These are phyloP conservation scores for Senna tora DNA, from an alignment of 306 rosid species.

Conservation along the genomic window DNA sequence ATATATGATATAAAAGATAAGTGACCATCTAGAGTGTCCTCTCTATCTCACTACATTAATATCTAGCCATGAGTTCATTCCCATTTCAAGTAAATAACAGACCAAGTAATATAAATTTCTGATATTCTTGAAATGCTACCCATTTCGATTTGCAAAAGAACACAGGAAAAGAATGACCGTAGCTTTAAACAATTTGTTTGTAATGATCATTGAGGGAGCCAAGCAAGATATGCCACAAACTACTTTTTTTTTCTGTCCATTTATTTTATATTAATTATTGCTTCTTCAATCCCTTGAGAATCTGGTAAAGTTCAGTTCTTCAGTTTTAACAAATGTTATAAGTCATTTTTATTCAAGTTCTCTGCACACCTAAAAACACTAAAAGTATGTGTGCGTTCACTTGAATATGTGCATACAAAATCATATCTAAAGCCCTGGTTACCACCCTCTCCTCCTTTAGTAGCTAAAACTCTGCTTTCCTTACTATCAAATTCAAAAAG, in stretches of 20 bases:
- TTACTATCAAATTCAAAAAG: neutral
- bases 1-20: neutral
- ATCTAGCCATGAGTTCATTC: constrained; percentile 4
- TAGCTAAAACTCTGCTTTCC: constrained; percentile 13
- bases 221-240: neutral
- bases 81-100: constrained; percentile 5
- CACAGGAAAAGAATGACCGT: neutral
- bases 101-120: neutral
- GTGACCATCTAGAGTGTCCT: neutral
- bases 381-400: neutral
- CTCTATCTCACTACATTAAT: constrained; percentile 2
- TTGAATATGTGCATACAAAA: constrained; percentile 2
- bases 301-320: constrained; percentile 1
- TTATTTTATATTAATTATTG: neutral
- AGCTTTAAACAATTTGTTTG: neutral
- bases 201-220: constrained; percentile 14
- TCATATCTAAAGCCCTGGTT: neutral
- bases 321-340: neutral
- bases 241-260: neutral
- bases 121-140: neutral
- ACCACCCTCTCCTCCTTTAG: neutral
- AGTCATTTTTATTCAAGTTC: neutral
- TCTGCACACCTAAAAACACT: neutral
- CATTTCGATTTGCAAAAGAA: constrained; percentile 15
- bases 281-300: constrained; percentile 17